Evolutionary conservation across 371 early-diverging fungal species (phyloP).

Genomic region (Mortierella sp.): DNA sequence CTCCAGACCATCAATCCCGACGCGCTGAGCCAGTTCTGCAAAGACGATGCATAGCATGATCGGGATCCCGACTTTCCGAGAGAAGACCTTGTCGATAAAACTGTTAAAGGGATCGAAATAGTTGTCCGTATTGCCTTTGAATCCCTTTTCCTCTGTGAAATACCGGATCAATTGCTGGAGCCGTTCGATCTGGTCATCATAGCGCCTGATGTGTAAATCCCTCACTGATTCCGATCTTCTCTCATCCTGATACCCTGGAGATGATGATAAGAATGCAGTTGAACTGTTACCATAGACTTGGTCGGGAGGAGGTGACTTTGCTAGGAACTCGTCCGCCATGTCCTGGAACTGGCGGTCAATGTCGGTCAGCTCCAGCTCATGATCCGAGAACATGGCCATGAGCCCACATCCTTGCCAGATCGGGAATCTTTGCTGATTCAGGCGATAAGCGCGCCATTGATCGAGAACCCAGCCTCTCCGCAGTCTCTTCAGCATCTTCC

Average conservation of each 20-base stretch:
- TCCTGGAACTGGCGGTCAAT: slow-evolving; percentile 40
- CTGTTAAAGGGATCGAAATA: slow-evolving; percentile 52
- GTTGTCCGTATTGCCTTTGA: slow-evolving; percentile 49
- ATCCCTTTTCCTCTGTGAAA: slow-evolving; percentile 34
- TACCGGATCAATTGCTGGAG: slow-evolving; percentile 34
- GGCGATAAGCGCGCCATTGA: slow-evolving; percentile 46
- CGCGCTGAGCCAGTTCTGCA: slow-evolving; percentile 47
- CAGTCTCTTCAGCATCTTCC: slow-evolving; percentile 32
- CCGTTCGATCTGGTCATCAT: slow-evolving; percentile 26
- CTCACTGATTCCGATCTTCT: not conserved
- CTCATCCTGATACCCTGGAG: not conserved
- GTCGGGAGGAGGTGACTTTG: slow-evolving; percentile 16
- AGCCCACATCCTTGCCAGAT: slow-evolving; percentile 52
- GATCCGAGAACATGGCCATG: slow-evolving; percentile 49
- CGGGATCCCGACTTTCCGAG: slow-evolving; percentile 46
- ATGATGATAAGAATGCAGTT: not conserved
- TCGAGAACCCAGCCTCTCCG: slow-evolving; percentile 50
- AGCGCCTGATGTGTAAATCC: slow-evolving; percentile 10
- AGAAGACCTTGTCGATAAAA: slow-evolving; percentile 46
- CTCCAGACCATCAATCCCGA: slow-evolving; percentile 42
- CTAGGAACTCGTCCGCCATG: slow-evolving; percentile 40
- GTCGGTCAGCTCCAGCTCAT: slow-evolving; percentile 29
- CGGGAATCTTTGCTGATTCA: slow-evolving; percentile 30
- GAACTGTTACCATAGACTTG: not conserved
- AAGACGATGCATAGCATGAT: slow-evolving; percentile 49